These are phyloP conservation scores for Platismatia glauca DNA, from an alignment of 495 filamentous ascomycete genomes.

Conservation along the genomic window DNA sequence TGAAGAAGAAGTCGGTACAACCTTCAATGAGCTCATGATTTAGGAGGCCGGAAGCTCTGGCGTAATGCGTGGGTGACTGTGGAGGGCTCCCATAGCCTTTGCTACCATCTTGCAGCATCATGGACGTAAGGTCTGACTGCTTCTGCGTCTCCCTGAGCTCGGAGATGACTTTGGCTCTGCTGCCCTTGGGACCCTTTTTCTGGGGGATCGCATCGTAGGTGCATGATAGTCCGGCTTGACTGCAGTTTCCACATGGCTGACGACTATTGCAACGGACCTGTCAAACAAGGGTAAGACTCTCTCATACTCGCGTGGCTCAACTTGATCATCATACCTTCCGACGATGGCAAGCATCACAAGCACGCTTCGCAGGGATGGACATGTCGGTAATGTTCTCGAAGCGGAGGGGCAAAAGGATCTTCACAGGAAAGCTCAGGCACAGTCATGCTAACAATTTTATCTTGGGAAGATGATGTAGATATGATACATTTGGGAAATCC, in stretches of 20 bases:
- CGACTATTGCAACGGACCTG: slow-evolving; percentile 25
- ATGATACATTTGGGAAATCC: no score
- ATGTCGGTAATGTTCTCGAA: slow-evolving; percentile 2
- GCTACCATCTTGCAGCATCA: slow-evolving; percentile 12
- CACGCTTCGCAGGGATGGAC: slow-evolving; percentile 42
- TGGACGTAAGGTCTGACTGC: slow-evolving; percentile 30
- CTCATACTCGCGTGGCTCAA: background rate
- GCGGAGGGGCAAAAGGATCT: background rate
- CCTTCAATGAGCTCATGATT: slow-evolving; percentile 51
- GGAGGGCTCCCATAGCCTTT: slow-evolving; percentile 35
- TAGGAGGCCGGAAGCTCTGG: slow-evolving; percentile 47
- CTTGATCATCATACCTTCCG: slow-evolving; percentile 70
- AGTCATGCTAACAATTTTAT: background rate
- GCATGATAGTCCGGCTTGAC: slow-evolving; percentile 58
- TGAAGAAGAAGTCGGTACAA: slow-evolving; percentile 78
- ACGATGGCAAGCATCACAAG: slow-evolving; percentile 76
- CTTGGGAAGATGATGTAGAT: background rate
- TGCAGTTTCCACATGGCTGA: slow-evolving; percentile 32
- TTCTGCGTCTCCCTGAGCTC: slow-evolving; percentile 61
- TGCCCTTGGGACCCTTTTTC: slow-evolving; percentile 81
- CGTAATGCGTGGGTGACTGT: slow-evolving; percentile 33
- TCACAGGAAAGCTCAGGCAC: background rate
- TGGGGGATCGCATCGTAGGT: slow-evolving; percentile 77
- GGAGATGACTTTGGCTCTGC: slow-evolving; percentile 71
- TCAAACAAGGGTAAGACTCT: slow-evolving; percentile 3